These are phyloP conservation scores for Thelonectria olida DNA, from an alignment of 2,329 filamentous ascomycete genomes.

Conservation along the genomic window DNA sequence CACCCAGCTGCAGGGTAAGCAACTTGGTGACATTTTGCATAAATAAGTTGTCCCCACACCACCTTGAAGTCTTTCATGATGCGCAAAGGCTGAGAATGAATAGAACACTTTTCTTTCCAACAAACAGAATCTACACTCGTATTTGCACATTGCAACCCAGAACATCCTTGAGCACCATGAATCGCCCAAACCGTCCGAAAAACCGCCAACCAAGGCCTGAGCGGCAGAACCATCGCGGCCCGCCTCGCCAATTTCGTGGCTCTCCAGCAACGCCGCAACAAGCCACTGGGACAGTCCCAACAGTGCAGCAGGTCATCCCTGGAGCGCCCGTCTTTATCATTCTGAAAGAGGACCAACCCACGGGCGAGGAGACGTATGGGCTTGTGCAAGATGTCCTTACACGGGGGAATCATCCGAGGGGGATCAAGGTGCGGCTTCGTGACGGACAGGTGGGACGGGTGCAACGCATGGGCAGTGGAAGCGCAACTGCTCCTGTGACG, in stretches of 20 bases:
- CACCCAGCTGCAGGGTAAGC: neutral
- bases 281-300: constrained; percentile 54
- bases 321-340: constrained; percentile 77
- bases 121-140: neutral
- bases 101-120: neutral
- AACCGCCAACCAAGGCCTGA: constrained; percentile 45
- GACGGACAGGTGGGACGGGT: constrained; percentile 80
- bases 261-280: constrained; percentile 47
- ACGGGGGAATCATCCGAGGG: constrained; percentile 76
- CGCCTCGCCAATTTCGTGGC: constrained; percentile 22
- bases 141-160: neutral
- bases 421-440: constrained; percentile 79
- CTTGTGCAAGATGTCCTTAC: constrained; percentile 75
- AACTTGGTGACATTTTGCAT: neutral
- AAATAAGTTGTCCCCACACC: neutral
- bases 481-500: constrained; percentile 8
- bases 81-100: neutral
- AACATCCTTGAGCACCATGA: constrained; percentile 33
- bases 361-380: constrained; percentile 75
- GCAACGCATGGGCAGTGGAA: constrained; percentile 62
- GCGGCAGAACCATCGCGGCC: constrained; percentile 32
- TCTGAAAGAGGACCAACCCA: constrained; percentile 79
- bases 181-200: constrained; percentile 43
- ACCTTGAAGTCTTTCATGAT: neutral
- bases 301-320: constrained; percentile 61